Evolutionary conservation across 73 alveolate species (phyloP).

Genomic region (Tetrahymena malaccensis): DNA sequence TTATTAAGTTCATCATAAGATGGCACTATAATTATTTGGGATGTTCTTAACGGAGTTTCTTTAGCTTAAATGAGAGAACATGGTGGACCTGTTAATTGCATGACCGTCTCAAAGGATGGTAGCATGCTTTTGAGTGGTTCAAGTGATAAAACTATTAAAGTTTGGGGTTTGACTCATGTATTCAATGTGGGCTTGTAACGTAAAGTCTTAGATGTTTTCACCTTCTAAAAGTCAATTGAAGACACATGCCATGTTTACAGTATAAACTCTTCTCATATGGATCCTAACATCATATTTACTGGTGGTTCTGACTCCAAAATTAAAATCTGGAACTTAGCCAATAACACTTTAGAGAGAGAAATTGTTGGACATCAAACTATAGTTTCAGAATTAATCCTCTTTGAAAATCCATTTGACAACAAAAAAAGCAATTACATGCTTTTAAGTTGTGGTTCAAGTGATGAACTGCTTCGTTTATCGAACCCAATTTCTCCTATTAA

Average conservation of each 20-base stretch:
- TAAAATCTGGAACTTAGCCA: slow-evolving; percentile 23
- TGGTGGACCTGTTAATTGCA: neutral
- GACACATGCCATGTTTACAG: slow-evolving; percentile 1
- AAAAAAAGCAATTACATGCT: neutral
- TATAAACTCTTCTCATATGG: slow-evolving; percentile 20
- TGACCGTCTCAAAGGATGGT: neutral
- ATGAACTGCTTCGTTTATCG: neutral
- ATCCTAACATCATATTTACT: slow-evolving; percentile 2
- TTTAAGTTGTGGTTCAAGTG: neutral
- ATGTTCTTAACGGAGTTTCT: neutral
- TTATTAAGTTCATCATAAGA: neutral
- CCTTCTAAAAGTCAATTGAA: neutral
- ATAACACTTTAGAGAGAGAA: neutral
- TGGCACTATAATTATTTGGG: neutral
- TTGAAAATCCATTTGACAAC: slow-evolving; percentile 40
- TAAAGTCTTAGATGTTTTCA: neutral
- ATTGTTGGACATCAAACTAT: slow-evolving; percentile 36
- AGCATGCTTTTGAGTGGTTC: neutral
- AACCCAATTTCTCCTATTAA: neutral
- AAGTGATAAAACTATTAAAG: neutral
- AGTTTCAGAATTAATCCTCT: slow-evolving; percentile 16
- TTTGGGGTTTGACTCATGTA: neutral
- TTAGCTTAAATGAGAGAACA: neutral
- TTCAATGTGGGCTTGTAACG: neutral
- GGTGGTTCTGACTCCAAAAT: slow-evolving; percentile 43